These are phyloP conservation scores for Xylariaceae sp. DNA, from an alignment of 2,329 filamentous ascomycete species.

Conservation along the genomic window DNA sequence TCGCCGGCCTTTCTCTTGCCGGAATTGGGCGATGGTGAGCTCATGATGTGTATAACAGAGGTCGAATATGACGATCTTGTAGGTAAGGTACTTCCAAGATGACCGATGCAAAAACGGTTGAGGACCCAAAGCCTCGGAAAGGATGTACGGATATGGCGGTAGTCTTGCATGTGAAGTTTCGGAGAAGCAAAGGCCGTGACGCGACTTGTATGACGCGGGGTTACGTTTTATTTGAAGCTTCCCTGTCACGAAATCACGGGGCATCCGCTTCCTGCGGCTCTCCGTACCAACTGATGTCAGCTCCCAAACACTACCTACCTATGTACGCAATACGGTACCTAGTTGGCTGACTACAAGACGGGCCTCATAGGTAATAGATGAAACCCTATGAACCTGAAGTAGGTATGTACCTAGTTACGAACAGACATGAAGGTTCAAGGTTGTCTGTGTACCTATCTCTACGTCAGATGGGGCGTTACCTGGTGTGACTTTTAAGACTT, in stretches of 20 bases:
- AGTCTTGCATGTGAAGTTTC: constrained; percentile 3
- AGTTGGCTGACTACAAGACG: too few relatives aligned
- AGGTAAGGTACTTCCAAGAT: not conserved
- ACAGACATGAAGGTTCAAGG: too few relatives aligned
- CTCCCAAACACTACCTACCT: too few relatives aligned
- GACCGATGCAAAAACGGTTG: not conserved
- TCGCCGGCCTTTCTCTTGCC: constrained; percentile 29
- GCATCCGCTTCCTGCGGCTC: constrained; percentile 3
- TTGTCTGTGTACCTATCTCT: too few relatives aligned
- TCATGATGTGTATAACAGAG: constrained; percentile 6
- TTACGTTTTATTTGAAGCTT: constrained; percentile 4
- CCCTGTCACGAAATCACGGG: constrained; percentile 18
- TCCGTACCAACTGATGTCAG: not conserved
- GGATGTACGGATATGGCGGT: not conserved
- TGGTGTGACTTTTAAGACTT: too few relatives aligned
- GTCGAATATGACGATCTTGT: not conserved
- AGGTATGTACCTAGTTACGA: too few relatives aligned
- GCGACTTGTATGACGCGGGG: constrained; percentile 9
- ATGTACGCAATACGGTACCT: too few relatives aligned
- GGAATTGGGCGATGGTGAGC: constrained; percentile 10
- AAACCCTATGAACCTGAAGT: too few relatives aligned
- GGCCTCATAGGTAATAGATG: too few relatives aligned
- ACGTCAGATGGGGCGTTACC: too few relatives aligned
- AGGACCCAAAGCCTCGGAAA: not conserved
- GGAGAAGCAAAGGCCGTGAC: constrained; percentile 2